A percentile compares a stretch with the other conserved stretches of the same genome.
phyloP scores from a whole-genome alignment of 331 rosid species.

The Quercus lobata region DNA sequence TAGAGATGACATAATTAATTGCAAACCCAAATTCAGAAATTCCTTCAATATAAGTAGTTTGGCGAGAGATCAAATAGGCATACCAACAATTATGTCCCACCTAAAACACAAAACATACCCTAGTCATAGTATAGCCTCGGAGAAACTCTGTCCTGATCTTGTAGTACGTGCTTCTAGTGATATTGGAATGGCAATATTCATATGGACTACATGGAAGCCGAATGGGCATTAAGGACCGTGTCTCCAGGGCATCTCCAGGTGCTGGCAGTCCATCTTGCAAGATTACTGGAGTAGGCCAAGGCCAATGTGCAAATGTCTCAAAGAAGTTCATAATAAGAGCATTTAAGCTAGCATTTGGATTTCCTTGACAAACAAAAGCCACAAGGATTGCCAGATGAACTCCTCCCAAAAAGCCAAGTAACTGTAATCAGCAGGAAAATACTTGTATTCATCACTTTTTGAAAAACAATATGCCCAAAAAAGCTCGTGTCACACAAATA shows the following conservation, averaged over 20 bases:
- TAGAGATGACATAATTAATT: background rate
- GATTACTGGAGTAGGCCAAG: slow-evolving; percentile 39
- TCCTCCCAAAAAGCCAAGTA: slow-evolving; percentile 47
- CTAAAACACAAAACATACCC: slow-evolving; percentile 25
- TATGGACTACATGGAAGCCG: slow-evolving; percentile 29
- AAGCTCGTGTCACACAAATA: slow-evolving; percentile 1
- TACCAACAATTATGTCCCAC: background rate
- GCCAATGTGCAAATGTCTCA: slow-evolving; percentile 42
- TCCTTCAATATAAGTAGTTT: background rate
- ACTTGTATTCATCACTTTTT: background rate
- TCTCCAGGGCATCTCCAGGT: slow-evolving; percentile 3
- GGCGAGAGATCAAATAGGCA: background rate
- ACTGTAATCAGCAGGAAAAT: slow-evolving; percentile 22
- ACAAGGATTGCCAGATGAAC: slow-evolving; percentile 40
- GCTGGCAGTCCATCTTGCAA: slow-evolving; percentile 28
- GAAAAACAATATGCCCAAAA: background rate
- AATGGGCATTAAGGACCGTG: slow-evolving; percentile 41
- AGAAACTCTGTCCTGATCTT: slow-evolving; percentile 35
- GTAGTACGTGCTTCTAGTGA: slow-evolving; percentile 36
- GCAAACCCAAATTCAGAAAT: background rate
- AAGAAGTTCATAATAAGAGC: slow-evolving; percentile 34
- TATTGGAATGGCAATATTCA: slow-evolving; percentile 37
- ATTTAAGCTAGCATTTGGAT: slow-evolving; percentile 32
- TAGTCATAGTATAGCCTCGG: slow-evolving; percentile 35
- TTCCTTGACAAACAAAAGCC: slow-evolving; percentile 32